These are phyloP conservation scores for Ambrosiella beaveri DNA, from an alignment of 2,329 filamentous ascomycete genomes.

Conservation along the genomic window DNA sequence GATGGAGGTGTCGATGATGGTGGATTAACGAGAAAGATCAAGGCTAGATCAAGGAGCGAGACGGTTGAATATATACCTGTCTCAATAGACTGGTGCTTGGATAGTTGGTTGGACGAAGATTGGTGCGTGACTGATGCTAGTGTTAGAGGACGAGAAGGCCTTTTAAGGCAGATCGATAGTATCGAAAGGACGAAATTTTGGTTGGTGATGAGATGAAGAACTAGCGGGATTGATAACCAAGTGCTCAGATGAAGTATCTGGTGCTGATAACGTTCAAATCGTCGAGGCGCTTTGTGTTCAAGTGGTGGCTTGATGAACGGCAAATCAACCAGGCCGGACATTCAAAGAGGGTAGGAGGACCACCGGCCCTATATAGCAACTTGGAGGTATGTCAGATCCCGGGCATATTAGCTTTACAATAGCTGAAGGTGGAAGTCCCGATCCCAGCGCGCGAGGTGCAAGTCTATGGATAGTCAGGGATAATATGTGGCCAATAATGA, in stretches of 20 bases:
- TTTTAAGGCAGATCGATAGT: neutral
- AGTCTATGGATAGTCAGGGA: conserved; percentile 1
- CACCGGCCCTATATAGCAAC: conserved; percentile 3
- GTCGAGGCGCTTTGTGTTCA: neutral
- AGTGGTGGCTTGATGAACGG: conserved; percentile 1
- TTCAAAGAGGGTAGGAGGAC: neutral
- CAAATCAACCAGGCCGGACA: conserved; percentile 3
- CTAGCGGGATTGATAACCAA: no score
- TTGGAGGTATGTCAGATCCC: neutral
- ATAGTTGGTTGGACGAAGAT: no score
- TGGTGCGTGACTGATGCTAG: neutral
- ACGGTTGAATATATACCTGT: conserved; percentile 9
- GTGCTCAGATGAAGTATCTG: no score
- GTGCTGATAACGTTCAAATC: no score
- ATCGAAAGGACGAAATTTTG: neutral
- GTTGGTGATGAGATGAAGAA: neutral
- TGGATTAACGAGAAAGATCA: neutral
- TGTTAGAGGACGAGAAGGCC: neutral
- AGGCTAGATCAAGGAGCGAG: conserved; percentile 2
- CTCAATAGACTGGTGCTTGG: no score
- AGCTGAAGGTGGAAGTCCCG: neutral
- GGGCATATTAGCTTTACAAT: neutral
- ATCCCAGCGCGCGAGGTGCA: neutral
- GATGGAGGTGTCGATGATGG: neutral
- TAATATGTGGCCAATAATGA: conserved; percentile 6